Percentiles rank a stretch among this genome's conserved stretches.
These are phyloP conservation scores for Cordyceps cicadae DNA, from an alignment of 2,329 filamentous ascomycete genomes.

Conservation along the genomic window DNA sequence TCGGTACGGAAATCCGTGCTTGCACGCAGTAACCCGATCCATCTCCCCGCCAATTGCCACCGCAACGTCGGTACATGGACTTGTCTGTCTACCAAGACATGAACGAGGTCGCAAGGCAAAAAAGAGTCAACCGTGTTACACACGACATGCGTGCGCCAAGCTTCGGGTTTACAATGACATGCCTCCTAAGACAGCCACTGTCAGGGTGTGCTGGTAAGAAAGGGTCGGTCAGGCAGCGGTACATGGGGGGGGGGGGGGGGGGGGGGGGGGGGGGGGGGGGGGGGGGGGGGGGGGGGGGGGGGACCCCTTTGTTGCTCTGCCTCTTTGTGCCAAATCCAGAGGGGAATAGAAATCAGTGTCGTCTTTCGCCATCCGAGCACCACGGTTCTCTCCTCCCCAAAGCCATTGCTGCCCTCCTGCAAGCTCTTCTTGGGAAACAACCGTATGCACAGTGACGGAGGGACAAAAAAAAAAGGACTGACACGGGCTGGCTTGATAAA, in stretches of 20 bases:
- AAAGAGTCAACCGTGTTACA: not conserved
- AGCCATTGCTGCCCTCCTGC: not conserved
- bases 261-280: no score
- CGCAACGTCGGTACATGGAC: not conserved
- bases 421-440: not conserved
- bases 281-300: no score
- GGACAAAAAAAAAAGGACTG: not conserved
- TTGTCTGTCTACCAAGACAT: no score
- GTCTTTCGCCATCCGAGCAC: not conserved
- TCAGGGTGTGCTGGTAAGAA: not conserved
- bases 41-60: not conserved
- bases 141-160: not conserved
- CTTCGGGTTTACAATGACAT: not conserved
- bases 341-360: not conserved
- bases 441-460: not conserved
- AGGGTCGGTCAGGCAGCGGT: constrained; percentile 1
- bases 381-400: not conserved
- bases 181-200: not conserved
- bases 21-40: not conserved
- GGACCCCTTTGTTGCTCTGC: not conserved
- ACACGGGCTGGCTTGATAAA: not conserved
- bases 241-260: not conserved
- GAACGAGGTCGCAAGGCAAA: not conserved
- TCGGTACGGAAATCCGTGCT: not conserved
- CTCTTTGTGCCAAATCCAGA: not conserved